Evolutionary conservation across 805 yeast species (phyloP).

Genomic region (Danielozyma ontarioensis): DNA sequence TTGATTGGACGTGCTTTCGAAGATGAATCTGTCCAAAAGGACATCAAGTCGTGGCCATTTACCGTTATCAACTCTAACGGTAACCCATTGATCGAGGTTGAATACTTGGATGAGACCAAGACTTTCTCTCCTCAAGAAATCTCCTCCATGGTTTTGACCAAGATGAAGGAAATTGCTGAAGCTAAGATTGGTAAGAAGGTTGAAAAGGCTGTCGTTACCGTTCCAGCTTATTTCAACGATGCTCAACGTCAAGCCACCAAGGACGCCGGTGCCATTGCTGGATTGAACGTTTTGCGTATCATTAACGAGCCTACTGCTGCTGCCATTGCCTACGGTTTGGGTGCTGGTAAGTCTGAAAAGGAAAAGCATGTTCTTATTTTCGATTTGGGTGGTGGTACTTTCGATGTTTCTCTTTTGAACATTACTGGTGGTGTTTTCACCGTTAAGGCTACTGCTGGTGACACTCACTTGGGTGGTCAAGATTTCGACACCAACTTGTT

Average conservation of each 20-base stretch:
- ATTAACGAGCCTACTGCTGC: constrained; percentile 49
- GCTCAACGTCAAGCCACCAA: constrained; percentile 50
- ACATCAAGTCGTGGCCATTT: constrained; percentile 46
- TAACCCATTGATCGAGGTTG: constrained; percentile 44
- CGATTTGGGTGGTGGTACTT: constrained; percentile 98
- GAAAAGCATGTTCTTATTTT: constrained; percentile 75
- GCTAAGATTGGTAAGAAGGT: constrained; percentile 79
- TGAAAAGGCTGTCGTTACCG: constrained; percentile 45
- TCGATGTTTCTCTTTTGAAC: constrained; percentile 88
- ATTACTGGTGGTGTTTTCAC: constrained; percentile 96
- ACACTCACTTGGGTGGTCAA: constrained; percentile 50
- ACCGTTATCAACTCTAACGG: constrained; percentile 40
- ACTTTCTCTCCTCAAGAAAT: constrained; percentile 46
- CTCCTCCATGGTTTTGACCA: constrained; percentile 45
- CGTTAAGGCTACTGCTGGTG: constrained; percentile 82
- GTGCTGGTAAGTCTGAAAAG: constrained; percentile 31
- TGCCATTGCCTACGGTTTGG: constrained; percentile 33
- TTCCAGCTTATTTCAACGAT: constrained; percentile 47
- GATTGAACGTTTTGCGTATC: constrained; percentile 45
- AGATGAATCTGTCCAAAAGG: constrained; percentile 58
- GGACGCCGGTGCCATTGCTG: constrained; percentile 49
- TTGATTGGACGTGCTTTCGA: constrained; percentile 57
- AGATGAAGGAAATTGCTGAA: constrained; percentile 74
- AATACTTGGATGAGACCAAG: constrained; percentile 44
- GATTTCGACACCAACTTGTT: constrained; percentile 48